These are phyloP conservation scores for Conticribra guillardii DNA, from an alignment of 108 stramenopile species.

Conservation along the genomic window DNA sequence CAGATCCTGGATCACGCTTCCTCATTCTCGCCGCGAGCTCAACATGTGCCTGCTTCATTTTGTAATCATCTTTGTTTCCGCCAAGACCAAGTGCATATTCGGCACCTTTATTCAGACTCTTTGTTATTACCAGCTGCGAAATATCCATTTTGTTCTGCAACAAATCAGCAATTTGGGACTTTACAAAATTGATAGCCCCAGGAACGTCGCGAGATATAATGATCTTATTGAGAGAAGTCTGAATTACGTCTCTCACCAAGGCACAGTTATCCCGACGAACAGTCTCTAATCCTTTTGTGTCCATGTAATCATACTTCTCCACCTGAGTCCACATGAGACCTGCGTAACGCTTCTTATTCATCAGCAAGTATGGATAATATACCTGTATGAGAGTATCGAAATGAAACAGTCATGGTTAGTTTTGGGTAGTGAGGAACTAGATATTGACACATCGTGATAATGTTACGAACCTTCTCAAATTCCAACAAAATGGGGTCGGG, in stretches of 20 bases:
- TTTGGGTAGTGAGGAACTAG: not conserved
- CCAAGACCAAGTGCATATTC: conserved; percentile 91
- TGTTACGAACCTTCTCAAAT: conserved; percentile 89
- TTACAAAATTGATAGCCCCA: conserved; percentile 92
- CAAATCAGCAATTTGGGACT: conserved; percentile 92
- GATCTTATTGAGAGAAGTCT: conserved; percentile 97
- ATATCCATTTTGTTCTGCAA: conserved; percentile 99
- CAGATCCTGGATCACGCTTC: conserved; percentile 96
- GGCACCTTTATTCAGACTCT: conserved; percentile 96
- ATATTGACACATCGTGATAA: not conserved
- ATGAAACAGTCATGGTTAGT: not conserved
- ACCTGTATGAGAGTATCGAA: conserved; percentile 39
- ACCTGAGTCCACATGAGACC: conserved; percentile 96
- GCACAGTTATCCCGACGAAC: conserved; percentile 99
- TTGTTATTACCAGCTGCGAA: conserved; percentile 96
- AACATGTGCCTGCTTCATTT: conserved; percentile 97
- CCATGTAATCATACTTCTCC: conserved; percentile 99
- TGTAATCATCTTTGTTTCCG: conserved; percentile 95
- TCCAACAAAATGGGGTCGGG: conserved; percentile 90
- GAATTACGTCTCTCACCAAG: conserved; percentile 95
- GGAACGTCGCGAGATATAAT: conserved; percentile 92
- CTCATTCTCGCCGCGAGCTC: conserved; percentile 98
- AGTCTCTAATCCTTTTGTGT: conserved; percentile 98
- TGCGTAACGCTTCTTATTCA: conserved; percentile 99
- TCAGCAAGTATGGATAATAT: conserved; percentile 97